Evolutionary conservation across 441 rosid genomes (phyloP).

Genomic region (Mallotus repandus): DNA sequence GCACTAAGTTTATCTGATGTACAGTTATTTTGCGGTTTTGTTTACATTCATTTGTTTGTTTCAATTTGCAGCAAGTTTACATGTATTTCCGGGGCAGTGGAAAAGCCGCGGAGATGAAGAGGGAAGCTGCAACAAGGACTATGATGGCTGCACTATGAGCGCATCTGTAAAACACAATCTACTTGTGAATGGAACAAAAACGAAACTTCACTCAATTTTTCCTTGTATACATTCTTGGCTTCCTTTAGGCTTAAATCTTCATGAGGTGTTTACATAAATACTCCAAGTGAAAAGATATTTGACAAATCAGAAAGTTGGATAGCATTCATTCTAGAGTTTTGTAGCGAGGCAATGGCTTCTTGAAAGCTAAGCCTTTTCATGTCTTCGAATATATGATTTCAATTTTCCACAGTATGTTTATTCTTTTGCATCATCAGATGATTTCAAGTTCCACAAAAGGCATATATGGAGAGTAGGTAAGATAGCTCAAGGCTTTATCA

Average conservation of each 20-base stretch:
- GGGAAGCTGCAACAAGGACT: constrained; percentile 63
- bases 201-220: neutral
- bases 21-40: neutral
- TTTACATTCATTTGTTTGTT: constrained; percentile 3
- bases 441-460: too few relatives aligned
- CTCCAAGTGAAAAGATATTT: neutral
- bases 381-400: neutral
- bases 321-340: constrained; percentile 19
- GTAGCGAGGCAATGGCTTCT: neutral
- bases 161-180: constrained; percentile 15
- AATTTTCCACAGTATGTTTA: neutral
- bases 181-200: constrained; percentile 13
- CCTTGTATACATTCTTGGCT: constrained; percentile 18
- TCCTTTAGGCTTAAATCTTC: constrained; percentile 9
- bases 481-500: too few relatives aligned
- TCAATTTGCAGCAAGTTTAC: constrained; percentile 82
- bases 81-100: constrained; percentile 99
- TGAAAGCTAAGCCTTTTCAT: neutral
- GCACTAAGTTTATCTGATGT: neutral
- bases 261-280: constrained; percentile 6
- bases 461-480: too few relatives aligned
- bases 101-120: constrained; percentile 87
- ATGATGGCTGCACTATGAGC: constrained; percentile 70
- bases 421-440: neutral
- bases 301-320: constrained; percentile 21